Conservation (phyloP, 768 basidiomycete species). For the Boletus pseudo-olivaceus region DNA sequence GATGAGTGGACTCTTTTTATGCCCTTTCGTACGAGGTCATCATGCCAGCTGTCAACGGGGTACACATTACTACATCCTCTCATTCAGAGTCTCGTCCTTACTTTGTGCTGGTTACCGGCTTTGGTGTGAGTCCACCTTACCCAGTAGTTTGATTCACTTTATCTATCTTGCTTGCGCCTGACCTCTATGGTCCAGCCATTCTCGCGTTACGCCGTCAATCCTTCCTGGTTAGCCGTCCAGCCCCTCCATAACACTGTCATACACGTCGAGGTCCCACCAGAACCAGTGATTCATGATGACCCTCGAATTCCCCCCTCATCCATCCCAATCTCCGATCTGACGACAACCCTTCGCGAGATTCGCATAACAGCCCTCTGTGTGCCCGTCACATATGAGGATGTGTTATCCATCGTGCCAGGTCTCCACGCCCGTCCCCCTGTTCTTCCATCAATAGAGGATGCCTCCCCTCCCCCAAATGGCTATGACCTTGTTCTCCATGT, state of each 20-base stretch:
- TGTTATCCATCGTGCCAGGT: constrained; percentile 52
- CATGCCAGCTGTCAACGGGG: constrained; percentile 33
- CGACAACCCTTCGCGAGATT: constrained; percentile 38
- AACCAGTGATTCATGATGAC: constrained; percentile 18
- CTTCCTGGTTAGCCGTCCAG: constrained; percentile 69
- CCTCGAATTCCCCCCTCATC: constrained; percentile 1
- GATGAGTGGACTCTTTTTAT: background rate
- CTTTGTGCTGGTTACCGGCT: constrained; percentile 49
- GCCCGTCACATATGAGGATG: constrained; percentile 56
- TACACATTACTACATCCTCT: constrained; percentile 7
- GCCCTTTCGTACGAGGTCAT: background rate
- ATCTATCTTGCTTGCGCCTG: constrained; percentile 15
- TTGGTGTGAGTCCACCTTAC: constrained; percentile 44
- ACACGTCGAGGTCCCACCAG: constrained; percentile 35
- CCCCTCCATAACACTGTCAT: constrained; percentile 57
- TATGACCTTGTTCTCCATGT: constrained; percentile 73
- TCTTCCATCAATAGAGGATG: constrained; percentile 39
- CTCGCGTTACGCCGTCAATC: constrained; percentile 53
- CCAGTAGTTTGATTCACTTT: constrained; percentile 22
- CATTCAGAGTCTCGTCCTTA: constrained; percentile 35
- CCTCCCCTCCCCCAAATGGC: constrained; percentile 41
- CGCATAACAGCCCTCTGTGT: constrained; percentile 59
- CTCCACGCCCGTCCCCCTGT: constrained; percentile 59
- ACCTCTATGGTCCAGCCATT: constrained; percentile 45
- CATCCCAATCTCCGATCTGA: constrained; percentile 4